A percentile compares a stretch with the other conserved stretches of the same genome.
phyloP scores from a whole-genome alignment of 1,284 basidiomycete genomes.

The Moesziomyces globuligerus region DNA sequence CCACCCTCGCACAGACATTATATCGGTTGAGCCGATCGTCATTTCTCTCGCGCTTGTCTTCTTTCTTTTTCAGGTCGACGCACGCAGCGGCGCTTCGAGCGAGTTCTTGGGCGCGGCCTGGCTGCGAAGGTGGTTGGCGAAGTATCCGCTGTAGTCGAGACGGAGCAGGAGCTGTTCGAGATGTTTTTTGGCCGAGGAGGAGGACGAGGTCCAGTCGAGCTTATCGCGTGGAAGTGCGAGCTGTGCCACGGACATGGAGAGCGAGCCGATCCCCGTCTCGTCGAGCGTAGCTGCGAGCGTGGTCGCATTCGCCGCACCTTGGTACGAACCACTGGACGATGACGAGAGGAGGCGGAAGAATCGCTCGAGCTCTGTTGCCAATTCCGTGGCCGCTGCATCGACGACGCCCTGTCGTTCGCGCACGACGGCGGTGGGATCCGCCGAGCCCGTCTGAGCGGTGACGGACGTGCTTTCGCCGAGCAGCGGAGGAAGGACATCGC shows the following conservation, averaged over 20 bases:
- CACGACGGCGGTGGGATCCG: constrained; percentile 74
- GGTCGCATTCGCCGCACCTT: neutral
- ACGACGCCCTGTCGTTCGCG: constrained; percentile 76
- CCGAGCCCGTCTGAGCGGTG: constrained; percentile 69
- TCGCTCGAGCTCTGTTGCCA: constrained; percentile 11
- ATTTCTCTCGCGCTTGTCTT: neutral
- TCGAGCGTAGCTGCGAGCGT: constrained; percentile 9
- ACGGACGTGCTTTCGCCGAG: constrained; percentile 76
- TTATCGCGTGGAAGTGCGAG: constrained; percentile 8
- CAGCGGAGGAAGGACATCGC: constrained; percentile 84
- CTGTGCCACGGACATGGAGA: constrained; percentile 27
- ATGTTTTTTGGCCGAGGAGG: constrained; percentile 75
- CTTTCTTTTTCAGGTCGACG: neutral
- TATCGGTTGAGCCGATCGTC: neutral
- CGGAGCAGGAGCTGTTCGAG: constrained; percentile 82
- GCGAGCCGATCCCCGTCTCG: constrained; percentile 26
- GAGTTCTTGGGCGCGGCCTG: constrained; percentile 5
- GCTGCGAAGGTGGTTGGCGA: constrained; percentile 68
- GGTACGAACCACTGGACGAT: constrained; percentile 4
- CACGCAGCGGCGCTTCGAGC: constrained; percentile 15
- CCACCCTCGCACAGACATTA: neutral
- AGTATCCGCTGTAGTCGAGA: constrained; percentile 85
- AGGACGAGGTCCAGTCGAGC: neutral
- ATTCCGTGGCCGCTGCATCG: constrained; percentile 78
- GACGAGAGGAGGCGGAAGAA: constrained; percentile 44